Evolutionary conservation across 192 early-diverging fungal genomes (phyloP).

Genomic region (Umbelopsis ramanniana): DNA sequence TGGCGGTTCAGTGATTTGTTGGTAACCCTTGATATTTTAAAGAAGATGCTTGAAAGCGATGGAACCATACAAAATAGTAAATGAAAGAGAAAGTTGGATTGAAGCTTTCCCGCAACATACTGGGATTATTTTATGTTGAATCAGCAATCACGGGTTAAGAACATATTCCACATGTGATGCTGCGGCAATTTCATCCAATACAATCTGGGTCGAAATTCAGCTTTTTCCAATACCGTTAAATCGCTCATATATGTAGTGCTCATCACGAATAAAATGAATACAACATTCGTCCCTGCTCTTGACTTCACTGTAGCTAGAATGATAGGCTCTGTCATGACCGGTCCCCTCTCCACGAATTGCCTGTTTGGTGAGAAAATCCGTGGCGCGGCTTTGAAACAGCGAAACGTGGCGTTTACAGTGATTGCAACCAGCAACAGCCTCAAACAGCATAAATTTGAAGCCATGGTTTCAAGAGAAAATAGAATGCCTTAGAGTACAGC

Average conservation of each 20-base stretch:
- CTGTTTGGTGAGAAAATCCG: background rate
- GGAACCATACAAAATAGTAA: background rate
- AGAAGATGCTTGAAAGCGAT: background rate
- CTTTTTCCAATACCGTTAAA: background rate
- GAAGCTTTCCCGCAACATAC: too few species aligned
- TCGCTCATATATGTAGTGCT: background rate
- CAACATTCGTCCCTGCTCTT: background rate
- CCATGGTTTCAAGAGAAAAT: too few species aligned
- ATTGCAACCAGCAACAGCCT: too few species aligned
- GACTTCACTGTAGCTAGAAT: too few species aligned
- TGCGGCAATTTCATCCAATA: constrained; percentile 9
- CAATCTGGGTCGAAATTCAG: background rate
- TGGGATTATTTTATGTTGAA: background rate
- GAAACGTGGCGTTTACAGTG: background rate
- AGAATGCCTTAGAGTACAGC: too few species aligned
- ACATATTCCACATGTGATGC: background rate
- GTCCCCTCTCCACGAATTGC: background rate
- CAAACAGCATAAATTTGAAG: too few species aligned
- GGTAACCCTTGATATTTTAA: background rate
- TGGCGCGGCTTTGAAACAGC: constrained; percentile 1
- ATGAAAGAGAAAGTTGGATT: background rate
- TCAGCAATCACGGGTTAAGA: background rate
- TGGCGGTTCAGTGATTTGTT: background rate
- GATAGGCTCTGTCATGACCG: too few species aligned
- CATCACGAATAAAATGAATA: background rate